Base-by-base conservation (phyloP, 2,329 filamentous ascomycete species). In the Colletotrichum godetiae region DNA sequence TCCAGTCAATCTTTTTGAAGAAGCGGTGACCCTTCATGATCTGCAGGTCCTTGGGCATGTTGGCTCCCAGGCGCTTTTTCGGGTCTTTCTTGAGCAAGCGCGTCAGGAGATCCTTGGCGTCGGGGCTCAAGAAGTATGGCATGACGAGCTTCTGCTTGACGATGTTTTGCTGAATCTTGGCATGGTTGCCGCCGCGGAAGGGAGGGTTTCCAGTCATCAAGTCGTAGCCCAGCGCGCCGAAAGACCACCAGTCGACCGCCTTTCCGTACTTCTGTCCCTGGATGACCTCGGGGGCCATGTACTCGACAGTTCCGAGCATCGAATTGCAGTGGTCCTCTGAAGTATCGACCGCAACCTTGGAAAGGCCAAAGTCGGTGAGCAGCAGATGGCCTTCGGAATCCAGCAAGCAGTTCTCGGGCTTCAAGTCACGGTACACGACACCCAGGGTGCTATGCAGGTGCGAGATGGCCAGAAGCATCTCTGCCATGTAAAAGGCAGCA, bases 281-380 rank as follows among this genome's bases (percentile, higher is more conserved):
- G 74, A 99, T 91, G 64, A 99, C 94, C 84, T 99, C 97, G 0
- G 97, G 97, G 0, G 97, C 97, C 97, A 99, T 99, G 88, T 99
- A 99, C 82, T 98, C 97, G 72, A 98, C 93, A 0, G 97, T 99
- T 63, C 97, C 97, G 11, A 98, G 91, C 76, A 98, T 93, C 55
- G 95, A 98, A 83, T 95, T 94, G 87, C 96, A 98, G 68, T 82
- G 86, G 52, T 87, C 85, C 55, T 91, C 91, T 4, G 79, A 78
- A 24, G 80, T 79, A 71, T 95, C 92, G 19, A 97, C 89, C 0
- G 95, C 92, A 37, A 98, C 97, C 84, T 99, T 99, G 84, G 94
- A 97, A 22, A 99, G 90, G 5, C 97, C 97, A 81, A 99, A 99
- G 82, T 99, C 97, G 1, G 97, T 98, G 33, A 99, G 89, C 5